phyloP scores from a whole-genome alignment of 176 grass and related monocot species.

The Oryza glumipatula region DNA sequence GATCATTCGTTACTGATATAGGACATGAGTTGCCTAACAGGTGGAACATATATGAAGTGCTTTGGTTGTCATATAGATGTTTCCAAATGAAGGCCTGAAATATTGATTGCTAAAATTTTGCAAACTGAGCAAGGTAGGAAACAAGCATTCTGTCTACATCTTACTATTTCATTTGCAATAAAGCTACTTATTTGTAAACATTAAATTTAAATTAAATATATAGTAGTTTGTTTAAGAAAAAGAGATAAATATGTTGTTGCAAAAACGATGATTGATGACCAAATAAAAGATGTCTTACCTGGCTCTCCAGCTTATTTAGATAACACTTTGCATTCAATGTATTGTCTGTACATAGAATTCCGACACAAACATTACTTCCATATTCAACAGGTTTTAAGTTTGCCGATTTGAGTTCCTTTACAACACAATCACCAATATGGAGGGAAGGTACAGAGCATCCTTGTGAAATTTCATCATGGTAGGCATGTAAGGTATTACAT shows the following conservation, averaged over 20 bases:
- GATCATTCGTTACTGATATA: conserved; percentile 32
- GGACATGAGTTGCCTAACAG: conserved; percentile 14
- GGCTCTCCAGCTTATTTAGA: conserved; percentile 57
- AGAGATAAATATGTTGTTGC: background rate
- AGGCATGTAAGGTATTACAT: conserved; percentile 68
- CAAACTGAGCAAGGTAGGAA: background rate
- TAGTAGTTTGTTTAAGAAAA: conserved; percentile 10
- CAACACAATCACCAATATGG: conserved; percentile 64
- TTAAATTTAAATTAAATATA: too few relatives aligned
- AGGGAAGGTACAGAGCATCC: conserved; percentile 67
- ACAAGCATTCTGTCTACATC: background rate
- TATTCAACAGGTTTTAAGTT: conserved; percentile 73
- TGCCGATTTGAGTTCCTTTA: conserved; percentile 59
- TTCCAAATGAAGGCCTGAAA: background rate
- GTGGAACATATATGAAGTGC: conserved; percentile 13
- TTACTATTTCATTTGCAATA: background rate
- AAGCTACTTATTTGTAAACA: background rate
- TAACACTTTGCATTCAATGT: conserved; percentile 39
- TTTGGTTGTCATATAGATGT: conserved; percentile 4
- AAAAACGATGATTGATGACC: background rate
- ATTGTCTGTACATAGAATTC: conserved; percentile 57
- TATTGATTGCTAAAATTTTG: background rate
- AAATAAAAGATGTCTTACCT: conserved; percentile 47
- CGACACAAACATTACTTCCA: conserved; percentile 72
- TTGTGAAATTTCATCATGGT: conserved; percentile 65